These are phyloP conservation scores for Neofusicoccum ribis DNA, from an alignment of 2,329 filamentous ascomycete species.

Conservation along the genomic window DNA sequence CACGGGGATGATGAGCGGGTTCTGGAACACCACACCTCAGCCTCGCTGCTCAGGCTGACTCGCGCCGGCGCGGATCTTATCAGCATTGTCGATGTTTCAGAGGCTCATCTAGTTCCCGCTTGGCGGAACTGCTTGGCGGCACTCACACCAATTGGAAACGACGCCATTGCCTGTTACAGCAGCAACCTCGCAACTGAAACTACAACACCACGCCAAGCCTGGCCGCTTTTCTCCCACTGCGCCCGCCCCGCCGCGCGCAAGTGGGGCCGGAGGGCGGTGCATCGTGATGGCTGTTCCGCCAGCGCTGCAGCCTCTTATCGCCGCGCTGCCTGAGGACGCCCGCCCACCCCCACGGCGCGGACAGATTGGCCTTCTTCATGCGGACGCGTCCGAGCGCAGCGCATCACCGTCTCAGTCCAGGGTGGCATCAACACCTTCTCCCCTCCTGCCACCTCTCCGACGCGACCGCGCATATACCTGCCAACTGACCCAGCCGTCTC, in stretches of 20 bases:
- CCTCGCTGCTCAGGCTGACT: no score
- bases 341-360: neutral
- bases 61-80: neutral
- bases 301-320: neutral
- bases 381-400: neutral
- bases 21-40: neutral
- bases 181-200: neutral
- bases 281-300: neutral
- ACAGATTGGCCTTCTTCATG: neutral
- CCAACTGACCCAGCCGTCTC: neutral
- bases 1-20: neutral
- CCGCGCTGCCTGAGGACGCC: neutral
- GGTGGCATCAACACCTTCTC: neutral
- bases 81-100: neutral
- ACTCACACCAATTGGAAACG: neutral
- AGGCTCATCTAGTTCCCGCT: neutral
- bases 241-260: neutral
- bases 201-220: slow-evolving; percentile 12
- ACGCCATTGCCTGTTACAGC: neutral
- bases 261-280: neutral
- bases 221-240: neutral
- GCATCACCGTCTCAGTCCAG: neutral
- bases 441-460: neutral
- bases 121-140: neutral
- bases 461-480: neutral